phyloP scores from a whole-genome alignment of 2,329 filamentous ascomycete species.

The Colletotrichum destructivum region DNA sequence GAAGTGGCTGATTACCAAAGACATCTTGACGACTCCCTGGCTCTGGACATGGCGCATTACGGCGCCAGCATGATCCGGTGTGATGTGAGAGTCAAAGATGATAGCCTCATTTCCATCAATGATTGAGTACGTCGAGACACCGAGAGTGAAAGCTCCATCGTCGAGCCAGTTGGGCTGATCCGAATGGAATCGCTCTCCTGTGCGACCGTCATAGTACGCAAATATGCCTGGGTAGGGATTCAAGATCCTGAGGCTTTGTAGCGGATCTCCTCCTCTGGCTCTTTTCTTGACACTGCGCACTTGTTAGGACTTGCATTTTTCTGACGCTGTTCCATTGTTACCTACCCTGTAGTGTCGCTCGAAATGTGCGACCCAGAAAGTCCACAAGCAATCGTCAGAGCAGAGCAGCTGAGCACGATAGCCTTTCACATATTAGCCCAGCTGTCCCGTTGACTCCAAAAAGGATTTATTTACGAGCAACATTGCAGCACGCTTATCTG shows the following conservation, averaged over 20 bases:
- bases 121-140: slow-evolving; percentile 40
- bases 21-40: slow-evolving; percentile 34
- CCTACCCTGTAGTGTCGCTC: neutral
- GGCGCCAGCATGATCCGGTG: slow-evolving; percentile 38
- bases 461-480: neutral
- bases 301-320: neutral
- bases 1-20: slow-evolving; percentile 38
- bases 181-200: slow-evolving; percentile 40
- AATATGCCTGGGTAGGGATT: slow-evolving; percentile 40
- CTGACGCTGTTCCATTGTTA: neutral
- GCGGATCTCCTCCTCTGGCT: slow-evolving; percentile 31
- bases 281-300: neutral
- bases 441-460: rapidly evolving
- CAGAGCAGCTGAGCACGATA: neutral
- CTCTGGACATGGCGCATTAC: slow-evolving; percentile 41
- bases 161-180: slow-evolving; percentile 43
- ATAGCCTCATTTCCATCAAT: slow-evolving; percentile 41
- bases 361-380: slow-evolving; percentile 16
- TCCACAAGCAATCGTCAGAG: slow-evolving; percentile 24
- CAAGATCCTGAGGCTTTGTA: slow-evolving; percentile 34
- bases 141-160: slow-evolving; percentile 42
- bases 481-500: neutral
- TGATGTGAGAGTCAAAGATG: slow-evolving; percentile 42
- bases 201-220: slow-evolving; percentile 42
- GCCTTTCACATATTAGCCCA: neutral